Evolutionary conservation across 2,329 filamentous ascomycete species (phyloP), one percentile per base, ranked within the genome.

Genomic region (Penicillium vulpinum): DNA sequence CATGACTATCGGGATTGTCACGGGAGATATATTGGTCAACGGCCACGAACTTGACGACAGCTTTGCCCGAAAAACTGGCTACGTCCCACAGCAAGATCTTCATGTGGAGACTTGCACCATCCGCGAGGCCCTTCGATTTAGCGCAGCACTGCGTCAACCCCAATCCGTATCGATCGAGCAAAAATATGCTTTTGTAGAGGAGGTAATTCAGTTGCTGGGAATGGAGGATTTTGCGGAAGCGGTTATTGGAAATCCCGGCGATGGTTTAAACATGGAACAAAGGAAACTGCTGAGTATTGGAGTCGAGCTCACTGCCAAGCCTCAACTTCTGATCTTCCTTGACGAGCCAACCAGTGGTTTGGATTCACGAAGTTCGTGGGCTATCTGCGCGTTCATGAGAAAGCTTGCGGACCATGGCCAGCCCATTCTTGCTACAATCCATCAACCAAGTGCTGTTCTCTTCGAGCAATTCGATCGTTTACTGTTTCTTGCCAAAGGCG

Each of bases 341-440:
- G 92, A 97, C 67, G 92, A 97, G 72, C 92, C 92, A 7, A 96
- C 92, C 1, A 95, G 91, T 40, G 92, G 92, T 74, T 82, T 96
- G 5, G 92, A 96, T 72, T 90, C 86, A 60, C 91, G 95, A 73
- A 94, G 90, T 4, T 91, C 90, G 0, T 95, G 90, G 90, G 87
- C 90, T 59, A 95, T 95, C 69, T 81, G 89, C 44, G 85, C 89
- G 65, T 83, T 96, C 13, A 81, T 96, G 40, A 87, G 92, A 75
- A 94, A 92, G 77, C 81, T 96, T 26, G 90, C 90, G 65, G 89
- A 92, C 73, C 87, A 85, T 59, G 91, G 91, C 15, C 90, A 92
- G 72, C 91, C 92, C 43, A 88, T 96, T 70, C 85, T 96, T 18
- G 93, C 90, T 76, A 96, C 92, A 0, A 96, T 96, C 59, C 92